These are phyloP conservation scores for Mrakia frigida DNA, from an alignment of 768 basidiomycete species.

Conservation along the genomic window DNA sequence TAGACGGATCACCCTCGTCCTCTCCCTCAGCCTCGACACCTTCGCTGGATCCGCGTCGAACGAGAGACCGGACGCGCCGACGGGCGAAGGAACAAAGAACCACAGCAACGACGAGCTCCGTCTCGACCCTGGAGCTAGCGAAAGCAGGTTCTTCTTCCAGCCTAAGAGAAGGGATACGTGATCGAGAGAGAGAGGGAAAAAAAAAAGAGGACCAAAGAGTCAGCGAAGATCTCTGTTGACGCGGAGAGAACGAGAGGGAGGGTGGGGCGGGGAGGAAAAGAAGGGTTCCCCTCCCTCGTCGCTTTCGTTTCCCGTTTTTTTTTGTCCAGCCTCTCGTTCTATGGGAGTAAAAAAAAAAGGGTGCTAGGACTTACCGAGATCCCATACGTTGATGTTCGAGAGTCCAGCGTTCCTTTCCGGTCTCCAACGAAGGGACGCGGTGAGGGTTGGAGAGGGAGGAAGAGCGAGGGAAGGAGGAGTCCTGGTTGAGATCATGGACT, in stretches of 20 bases:
- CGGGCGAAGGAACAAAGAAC: background rate
- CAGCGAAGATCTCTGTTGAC: background rate
- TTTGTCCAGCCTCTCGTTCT: background rate
- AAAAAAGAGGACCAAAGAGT: constrained; percentile 8
- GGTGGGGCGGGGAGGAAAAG: background rate
- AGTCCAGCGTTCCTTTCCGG: constrained; percentile 11
- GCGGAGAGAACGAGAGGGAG: background rate
- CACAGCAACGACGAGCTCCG: background rate
- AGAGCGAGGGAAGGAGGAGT: constrained; percentile 19
- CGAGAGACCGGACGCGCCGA: background rate
- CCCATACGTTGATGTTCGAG: constrained; percentile 26
- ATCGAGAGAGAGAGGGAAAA: too few species aligned
- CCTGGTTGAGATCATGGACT: constrained; percentile 1
- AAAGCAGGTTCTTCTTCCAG: constrained; percentile 9
- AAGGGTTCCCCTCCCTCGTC: background rate
- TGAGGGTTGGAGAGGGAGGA: background rate
- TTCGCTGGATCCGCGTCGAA: constrained; percentile 1
- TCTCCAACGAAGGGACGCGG: constrained; percentile 19
- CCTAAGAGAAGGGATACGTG: background rate
- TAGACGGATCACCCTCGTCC: constrained; percentile 20
- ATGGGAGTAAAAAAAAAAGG: background rate
- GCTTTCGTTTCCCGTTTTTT: background rate
- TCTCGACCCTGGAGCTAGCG: background rate
- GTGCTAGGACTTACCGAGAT: constrained; percentile 1
- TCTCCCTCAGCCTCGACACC: background rate